A percentile compares a stretch with the other conserved stretches of the same genome.
Conservation (phyloP, 108 stramenopile species). For the Hondaea fermentalgiana region DNA sequence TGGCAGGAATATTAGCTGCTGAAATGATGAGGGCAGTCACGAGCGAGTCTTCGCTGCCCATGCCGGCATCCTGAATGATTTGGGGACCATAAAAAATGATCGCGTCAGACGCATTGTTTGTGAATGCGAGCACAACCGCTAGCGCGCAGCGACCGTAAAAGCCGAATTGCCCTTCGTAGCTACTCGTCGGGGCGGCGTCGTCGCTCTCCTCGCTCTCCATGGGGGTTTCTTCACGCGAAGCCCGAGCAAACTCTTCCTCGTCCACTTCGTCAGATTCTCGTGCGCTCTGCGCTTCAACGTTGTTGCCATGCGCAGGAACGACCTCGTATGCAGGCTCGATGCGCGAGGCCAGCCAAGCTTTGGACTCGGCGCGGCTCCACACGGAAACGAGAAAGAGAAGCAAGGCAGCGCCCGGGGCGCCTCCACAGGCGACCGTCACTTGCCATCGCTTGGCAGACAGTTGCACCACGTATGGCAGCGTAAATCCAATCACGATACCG, state of each 20-base stretch:
- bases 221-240: not conserved
- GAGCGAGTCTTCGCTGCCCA: not conserved
- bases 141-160: not conserved
- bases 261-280: not conserved
- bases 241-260: not conserved
- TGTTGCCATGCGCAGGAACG: not conserved
- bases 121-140: not conserved
- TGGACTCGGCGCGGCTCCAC: not conserved
- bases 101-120: slow-evolving; percentile 10
- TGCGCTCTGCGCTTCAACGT: not conserved
- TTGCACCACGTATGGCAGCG: not conserved
- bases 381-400: not conserved
- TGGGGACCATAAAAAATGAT: not conserved
- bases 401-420: not conserved
- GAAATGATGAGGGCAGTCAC: not conserved
- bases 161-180: not conserved
- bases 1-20: not conserved
- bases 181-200: not conserved
- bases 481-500: not conserved
- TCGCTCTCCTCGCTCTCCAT: not conserved
- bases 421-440: not conserved
- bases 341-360: not conserved
- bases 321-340: not conserved
- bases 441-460: not conserved
- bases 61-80: not conserved